phyloP scores from a whole-genome alignment of 768 basidiomycete genomes.

The Boletus sp. region DNA sequence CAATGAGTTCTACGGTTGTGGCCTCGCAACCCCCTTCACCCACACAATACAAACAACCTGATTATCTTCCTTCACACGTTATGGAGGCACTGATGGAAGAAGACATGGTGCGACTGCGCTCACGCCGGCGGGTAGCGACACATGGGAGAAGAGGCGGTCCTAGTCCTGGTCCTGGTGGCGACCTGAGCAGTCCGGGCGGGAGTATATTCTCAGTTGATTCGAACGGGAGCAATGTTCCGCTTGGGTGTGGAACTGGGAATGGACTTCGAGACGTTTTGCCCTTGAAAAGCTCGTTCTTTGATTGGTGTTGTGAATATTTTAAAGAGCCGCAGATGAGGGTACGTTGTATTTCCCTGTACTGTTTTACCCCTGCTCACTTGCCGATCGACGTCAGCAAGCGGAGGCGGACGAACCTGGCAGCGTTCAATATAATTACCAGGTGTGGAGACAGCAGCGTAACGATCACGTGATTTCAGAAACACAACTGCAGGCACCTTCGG shows the following conservation, averaged over 20 bases:
- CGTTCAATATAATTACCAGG: conserved; percentile 89
- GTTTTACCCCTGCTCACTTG: conserved; percentile 7
- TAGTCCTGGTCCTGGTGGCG: conserved; percentile 37
- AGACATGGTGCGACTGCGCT: conserved; percentile 87
- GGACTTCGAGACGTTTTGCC: conserved; percentile 86
- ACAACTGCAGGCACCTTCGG: conserved; percentile 62
- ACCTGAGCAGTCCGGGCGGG: conserved; percentile 65
- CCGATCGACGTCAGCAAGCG: conserved; percentile 59
- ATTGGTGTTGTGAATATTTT: conserved; percentile 97
- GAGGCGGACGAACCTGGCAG: conserved; percentile 97
- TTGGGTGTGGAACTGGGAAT: conserved; percentile 76
- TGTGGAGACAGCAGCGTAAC: conserved; percentile 91
- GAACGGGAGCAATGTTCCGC: conserved; percentile 59
- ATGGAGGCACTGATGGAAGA: conserved; percentile 91
- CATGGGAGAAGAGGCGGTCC: conserved; percentile 44
- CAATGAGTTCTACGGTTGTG: conserved; percentile 21
- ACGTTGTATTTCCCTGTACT: conserved; percentile 24
- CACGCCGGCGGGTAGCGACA: conserved; percentile 50
- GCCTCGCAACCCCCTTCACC: conserved; percentile 33
- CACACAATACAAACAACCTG: conserved; percentile 38
- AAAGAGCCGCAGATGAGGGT: conserved; percentile 99
- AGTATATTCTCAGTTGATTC: conserved; percentile 81
- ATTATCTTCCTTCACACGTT: conserved; percentile 72
- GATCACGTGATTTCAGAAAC: conserved; percentile 76
- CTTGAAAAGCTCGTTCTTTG: conserved; percentile 88